Conservation (phyloP, 371 early-diverging fungal species). For the Syncephalastrum monosporum region DNA sequence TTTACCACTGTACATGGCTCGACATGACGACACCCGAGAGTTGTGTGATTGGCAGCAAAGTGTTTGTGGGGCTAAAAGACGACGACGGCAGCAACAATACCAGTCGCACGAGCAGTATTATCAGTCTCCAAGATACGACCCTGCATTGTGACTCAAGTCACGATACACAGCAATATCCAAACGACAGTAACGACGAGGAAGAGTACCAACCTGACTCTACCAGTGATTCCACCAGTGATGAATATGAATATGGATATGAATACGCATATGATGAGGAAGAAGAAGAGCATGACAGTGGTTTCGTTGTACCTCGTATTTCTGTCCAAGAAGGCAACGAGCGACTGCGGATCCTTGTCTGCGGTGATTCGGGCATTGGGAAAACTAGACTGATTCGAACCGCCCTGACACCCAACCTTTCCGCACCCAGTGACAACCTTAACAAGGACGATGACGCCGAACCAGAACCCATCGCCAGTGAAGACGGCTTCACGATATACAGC, state of each 20-base stretch:
- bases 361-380: constrained; percentile 49
- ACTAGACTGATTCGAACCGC: neutral
- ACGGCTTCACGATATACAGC: constrained; percentile 3
- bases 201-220: too few species aligned
- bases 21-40: constrained; percentile 1
- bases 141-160: too few species aligned
- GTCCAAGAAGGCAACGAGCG: constrained; percentile 27
- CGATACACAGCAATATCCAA: too few species aligned
- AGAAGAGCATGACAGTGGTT: neutral
- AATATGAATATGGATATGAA: too few species aligned
- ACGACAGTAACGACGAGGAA: too few species aligned
- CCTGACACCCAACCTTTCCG: constrained; percentile 1
- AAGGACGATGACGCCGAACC: constrained; percentile 9
- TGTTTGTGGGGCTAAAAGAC: constrained; percentile 1
- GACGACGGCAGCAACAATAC: neutral
- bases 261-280: neutral
- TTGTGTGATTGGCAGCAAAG: constrained; percentile 9
- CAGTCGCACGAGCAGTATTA: constrained; percentile 2
- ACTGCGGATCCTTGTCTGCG: constrained; percentile 54
- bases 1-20: neutral
- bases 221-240: too few species aligned
- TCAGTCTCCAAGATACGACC: too few species aligned
- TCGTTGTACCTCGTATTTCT: neutral
- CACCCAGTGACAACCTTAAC: constrained; percentile 3
- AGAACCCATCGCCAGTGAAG: constrained; percentile 10